A percentile compares a stretch with the other conserved stretches of the same genome.
These are phyloP conservation scores for Lachancea dasiensis DNA, from an alignment of 805 yeast genomes.

Conservation along the genomic window DNA sequence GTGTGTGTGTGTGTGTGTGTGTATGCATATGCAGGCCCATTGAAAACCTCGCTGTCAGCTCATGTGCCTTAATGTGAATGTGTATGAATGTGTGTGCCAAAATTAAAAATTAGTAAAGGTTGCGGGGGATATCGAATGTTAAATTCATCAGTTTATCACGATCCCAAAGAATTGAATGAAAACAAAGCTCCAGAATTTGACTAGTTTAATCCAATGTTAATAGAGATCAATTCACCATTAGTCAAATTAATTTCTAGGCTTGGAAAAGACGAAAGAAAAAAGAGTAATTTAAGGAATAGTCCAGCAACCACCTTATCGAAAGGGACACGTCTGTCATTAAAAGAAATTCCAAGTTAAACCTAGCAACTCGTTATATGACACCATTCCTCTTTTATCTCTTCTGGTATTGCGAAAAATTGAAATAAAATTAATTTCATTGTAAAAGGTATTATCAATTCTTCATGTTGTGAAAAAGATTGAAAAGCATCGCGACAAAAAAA, in stretches of 20 bases:
- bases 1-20: constrained; percentile 8
- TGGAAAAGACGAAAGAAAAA: neutral
- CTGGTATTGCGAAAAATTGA: neutral
- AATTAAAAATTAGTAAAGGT: constrained; percentile 14
- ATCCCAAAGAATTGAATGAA: constrained; percentile 10
- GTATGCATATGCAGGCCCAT: neutral
- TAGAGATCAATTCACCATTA: too few species aligned
- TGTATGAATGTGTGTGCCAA: constrained; percentile 14
- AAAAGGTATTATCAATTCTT: neutral
- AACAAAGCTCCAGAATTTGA: constrained; percentile 4
- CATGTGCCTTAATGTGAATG: constrained; percentile 1
- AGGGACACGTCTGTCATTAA: too few species aligned
- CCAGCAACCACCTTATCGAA: neutral
- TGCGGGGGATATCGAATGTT: constrained; percentile 20
- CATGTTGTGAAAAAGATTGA: neutral
- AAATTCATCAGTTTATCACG: constrained; percentile 11
- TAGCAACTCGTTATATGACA: neutral
- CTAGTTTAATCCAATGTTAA: too few species aligned
- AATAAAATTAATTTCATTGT: neutral
- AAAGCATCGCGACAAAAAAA: constrained; percentile 2
- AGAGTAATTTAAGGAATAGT: neutral
- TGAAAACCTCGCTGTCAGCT: neutral
- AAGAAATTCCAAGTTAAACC: too few species aligned
- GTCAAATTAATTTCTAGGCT: too few species aligned
- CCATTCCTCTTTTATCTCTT: neutral